Base-by-base conservation (phyloP, 352 stramenopile genomes). In the Pythium aquatile region DNA sequence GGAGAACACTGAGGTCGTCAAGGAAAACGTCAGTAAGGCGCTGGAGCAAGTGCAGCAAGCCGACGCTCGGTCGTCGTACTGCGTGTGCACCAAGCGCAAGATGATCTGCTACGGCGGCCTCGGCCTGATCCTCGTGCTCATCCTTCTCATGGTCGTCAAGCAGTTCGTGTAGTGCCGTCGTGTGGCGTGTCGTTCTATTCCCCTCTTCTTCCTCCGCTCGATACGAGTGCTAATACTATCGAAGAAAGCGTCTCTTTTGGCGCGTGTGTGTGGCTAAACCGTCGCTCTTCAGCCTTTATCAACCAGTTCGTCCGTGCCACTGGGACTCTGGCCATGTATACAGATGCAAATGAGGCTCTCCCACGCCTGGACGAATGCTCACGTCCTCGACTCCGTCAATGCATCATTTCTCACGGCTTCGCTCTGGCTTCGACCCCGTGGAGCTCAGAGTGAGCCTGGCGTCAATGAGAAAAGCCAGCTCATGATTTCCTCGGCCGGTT, bases 1-100 rank as follows among this genome's bases (percentile, higher is more conserved):
- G 48, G 78, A 95, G 14, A 93, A 93, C 65, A 92, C 83, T 0
- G 81, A 93, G 20, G 76, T 76, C 13, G 85, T 79, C 61, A 88
- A 87, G 58, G 81, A 94, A 24, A 93, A 93, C 30, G 83, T 90
- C 33, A 68, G 72, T 44, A 87, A 82, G 37, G 87, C 81, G 8
- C 65, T 93, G 46, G 76, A 91, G 11, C 58, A 95, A 58, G 85
- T 95, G 40, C 71, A 68, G 32, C 81, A 93, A 58, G 87, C 87
- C 0, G 79, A 95, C 51, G 55, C 85, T 58, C 77, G 80, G 51
- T 73, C 65, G 28, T 85, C 78, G n/a, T 95, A 86, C 61, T 93
- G 83, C 59, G 78, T 77, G 2, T 95, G 83, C 69, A 79, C 74
- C 11, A 66, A 69, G 59, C 78, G 74, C 54, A 90, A 92, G 68